Percentiles rank a stretch among this genome's conserved stretches.
phyloP scores from a whole-genome alignment of 805 yeast species.

The Blastobotrys chiropterorum region DNA sequence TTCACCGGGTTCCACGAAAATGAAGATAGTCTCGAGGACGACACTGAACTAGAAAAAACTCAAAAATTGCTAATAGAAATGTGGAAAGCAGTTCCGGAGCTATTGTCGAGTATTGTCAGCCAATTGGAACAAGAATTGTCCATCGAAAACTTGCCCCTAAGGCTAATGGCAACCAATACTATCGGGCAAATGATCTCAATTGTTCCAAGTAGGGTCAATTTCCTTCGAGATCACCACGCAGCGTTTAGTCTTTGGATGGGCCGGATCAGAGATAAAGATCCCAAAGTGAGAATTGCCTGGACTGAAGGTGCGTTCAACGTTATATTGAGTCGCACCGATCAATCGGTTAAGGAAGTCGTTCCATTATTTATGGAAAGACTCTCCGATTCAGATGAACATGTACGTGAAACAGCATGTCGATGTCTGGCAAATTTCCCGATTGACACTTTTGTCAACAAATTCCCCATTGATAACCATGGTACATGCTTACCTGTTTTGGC shows the following conservation, averaged over 20 bases:
- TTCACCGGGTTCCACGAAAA: constrained; percentile 45
- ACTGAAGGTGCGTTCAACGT: constrained; percentile 49
- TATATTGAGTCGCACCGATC: constrained; percentile 39
- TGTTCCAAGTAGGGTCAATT: constrained; percentile 47
- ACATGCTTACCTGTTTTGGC: constrained; percentile 29
- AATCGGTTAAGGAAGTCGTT: constrained; percentile 22
- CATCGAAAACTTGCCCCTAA: constrained; percentile 57
- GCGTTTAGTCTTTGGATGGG: constrained; percentile 70
- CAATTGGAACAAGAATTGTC: constrained; percentile 67
- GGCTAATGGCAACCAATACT: constrained; percentile 65
- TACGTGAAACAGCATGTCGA: constrained; percentile 55
- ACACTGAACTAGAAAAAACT: constrained; percentile 42
- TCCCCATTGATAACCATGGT: constrained; percentile 20
- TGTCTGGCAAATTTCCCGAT: constrained; percentile 42
- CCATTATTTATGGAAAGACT: constrained; percentile 55
- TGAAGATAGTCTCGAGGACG: constrained; percentile 23
- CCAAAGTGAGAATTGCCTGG: constrained; percentile 66
- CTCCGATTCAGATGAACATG: constrained; percentile 68
- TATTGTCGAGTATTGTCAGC: constrained; percentile 68
- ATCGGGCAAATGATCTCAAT: constrained; percentile 58
- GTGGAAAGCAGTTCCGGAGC: constrained; percentile 75
- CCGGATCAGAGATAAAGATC: constrained; percentile 57
- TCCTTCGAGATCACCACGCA: constrained; percentile 49
- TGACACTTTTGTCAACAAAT: constrained; percentile 40
- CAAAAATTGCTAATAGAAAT: constrained; percentile 59